Percentiles rank a stretch among this genome's conserved stretches.
Conservation (phyloP, 805 yeast genomes). For the Nakazawaea ernobii region DNA sequence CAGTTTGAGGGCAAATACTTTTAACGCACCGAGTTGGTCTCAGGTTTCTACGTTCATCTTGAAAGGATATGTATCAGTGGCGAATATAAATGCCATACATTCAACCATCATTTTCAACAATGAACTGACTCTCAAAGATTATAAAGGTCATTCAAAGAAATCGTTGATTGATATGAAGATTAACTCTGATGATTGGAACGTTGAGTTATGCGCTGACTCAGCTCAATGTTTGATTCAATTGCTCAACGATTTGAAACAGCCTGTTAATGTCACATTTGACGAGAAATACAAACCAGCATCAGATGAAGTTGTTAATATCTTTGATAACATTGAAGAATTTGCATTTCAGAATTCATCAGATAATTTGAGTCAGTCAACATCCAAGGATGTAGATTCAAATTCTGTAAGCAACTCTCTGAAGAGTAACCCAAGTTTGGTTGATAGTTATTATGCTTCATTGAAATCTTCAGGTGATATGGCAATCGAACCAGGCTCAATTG, state of each 20-base stretch:
- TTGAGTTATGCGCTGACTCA: conserved; percentile 81
- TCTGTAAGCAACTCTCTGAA: neutral
- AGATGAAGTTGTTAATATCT: conserved; percentile 30
- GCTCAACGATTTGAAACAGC: conserved; percentile 66
- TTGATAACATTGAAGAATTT: conserved; percentile 34
- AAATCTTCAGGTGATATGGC: neutral
- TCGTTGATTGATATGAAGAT: conserved; percentile 39
- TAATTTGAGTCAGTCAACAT: conserved; percentile 2
- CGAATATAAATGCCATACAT: conserved; percentile 33
- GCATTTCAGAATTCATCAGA: conserved; percentile 18
- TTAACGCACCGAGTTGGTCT: conserved; percentile 29
- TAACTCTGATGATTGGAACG: conserved; percentile 38
- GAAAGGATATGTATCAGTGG: conserved; percentile 52
- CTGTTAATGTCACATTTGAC: conserved; percentile 52
- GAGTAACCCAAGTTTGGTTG: conserved; percentile 9
- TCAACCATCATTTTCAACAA: conserved; percentile 22
- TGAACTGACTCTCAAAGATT: conserved; percentile 8
- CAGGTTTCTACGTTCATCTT: conserved; percentile 33
- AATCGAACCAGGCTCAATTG: neutral
- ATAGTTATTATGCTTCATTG: conserved; percentile 8
- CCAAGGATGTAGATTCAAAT: conserved; percentile 12
- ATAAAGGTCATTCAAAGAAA: conserved; percentile 17
- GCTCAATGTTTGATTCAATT: conserved; percentile 64
- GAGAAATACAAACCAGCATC: conserved; percentile 47
- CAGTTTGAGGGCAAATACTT: conserved; percentile 13